These are phyloP conservation scores for Blastobotrys parvus DNA, from an alignment of 805 yeast genomes.

Conservation along the genomic window DNA sequence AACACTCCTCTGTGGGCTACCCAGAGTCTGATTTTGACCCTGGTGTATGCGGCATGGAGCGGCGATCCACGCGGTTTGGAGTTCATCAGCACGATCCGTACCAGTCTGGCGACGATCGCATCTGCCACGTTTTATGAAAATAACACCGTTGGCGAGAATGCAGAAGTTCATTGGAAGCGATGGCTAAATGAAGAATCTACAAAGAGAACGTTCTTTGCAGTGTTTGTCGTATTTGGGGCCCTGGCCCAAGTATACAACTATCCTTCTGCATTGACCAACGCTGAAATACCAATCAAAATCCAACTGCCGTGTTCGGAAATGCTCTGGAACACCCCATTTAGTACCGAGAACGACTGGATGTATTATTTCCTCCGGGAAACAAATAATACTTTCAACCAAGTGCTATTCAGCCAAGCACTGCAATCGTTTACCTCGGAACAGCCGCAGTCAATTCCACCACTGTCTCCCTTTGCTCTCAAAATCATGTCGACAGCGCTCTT, in stretches of 20 bases:
- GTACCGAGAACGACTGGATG: constrained; percentile 18
- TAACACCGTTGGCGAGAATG: too few relatives aligned
- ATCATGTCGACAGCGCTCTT: constrained; percentile 21
- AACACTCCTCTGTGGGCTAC: constrained; percentile 24
- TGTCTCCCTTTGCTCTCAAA: constrained; percentile 18
- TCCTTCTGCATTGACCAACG: constrained; percentile 19
- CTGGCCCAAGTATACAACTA: constrained; percentile 24
- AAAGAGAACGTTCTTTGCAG: constrained; percentile 25
- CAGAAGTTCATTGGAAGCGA: constrained; percentile 13
- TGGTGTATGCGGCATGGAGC: constrained; percentile 25
- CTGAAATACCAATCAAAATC: constrained; percentile 15
- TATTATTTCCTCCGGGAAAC: constrained; percentile 8
- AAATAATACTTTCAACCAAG: constrained; percentile 1
- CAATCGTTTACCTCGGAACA: not conserved
- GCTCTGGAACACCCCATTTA: constrained; percentile 23
- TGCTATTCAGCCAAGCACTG: constrained; percentile 1
- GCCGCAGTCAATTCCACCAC: constrained; percentile 3
- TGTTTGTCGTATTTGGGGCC: constrained; percentile 23
- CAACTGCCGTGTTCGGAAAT: constrained; percentile 27
- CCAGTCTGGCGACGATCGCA: constrained; percentile 16
- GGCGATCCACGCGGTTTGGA: constrained; percentile 27
- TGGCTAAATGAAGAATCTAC: constrained; percentile 26
- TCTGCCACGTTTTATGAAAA: constrained; percentile 8
- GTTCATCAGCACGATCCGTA: constrained; percentile 20
- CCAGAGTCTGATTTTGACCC: constrained; percentile 22